A percentile compares a stretch with the other conserved stretches of the same genome.
Conservation (phyloP, 257 asterid genomes). For the Solanum corneliomulleri region DNA sequence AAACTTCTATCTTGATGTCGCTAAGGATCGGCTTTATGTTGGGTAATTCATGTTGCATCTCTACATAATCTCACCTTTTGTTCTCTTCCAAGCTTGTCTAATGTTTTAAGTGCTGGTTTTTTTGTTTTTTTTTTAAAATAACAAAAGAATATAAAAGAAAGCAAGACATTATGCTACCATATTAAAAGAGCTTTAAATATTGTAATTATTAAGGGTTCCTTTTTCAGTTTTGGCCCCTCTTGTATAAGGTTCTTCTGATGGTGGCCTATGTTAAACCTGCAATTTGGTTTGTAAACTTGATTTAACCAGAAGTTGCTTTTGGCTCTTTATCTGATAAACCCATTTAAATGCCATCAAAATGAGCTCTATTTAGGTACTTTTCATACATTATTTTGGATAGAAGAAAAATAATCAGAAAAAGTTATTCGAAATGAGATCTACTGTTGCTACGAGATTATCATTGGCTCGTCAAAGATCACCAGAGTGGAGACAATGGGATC, state of each 20-base stretch:
- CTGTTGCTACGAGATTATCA: not conserved
- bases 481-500: not conserved
- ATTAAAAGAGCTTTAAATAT: not conserved
- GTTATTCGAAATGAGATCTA: not conserved
- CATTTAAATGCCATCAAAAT: not conserved
- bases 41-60: constrained; percentile 44
- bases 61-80: not conserved
- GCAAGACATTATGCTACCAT: not conserved
- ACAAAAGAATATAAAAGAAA: not conserved
- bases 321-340: not conserved
- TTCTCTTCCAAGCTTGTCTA: not conserved
- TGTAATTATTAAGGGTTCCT: not conserved
- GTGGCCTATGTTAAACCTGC: not conserved
- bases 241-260: not conserved
- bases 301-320: not conserved
- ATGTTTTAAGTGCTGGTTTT: not conserved
- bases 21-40: constrained; percentile 93
- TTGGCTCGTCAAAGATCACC: not conserved
- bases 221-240: not conserved
- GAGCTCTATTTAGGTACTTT: not conserved
- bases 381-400: not conserved
- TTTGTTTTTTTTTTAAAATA: too few species aligned
- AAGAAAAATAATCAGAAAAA: not conserved
- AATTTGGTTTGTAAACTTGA: too few species aligned
- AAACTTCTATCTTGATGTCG: constrained; percentile 87